phyloP scores from a whole-genome alignment of 352 stramenopile genomes.

The Peronospora belbahrii region DNA sequence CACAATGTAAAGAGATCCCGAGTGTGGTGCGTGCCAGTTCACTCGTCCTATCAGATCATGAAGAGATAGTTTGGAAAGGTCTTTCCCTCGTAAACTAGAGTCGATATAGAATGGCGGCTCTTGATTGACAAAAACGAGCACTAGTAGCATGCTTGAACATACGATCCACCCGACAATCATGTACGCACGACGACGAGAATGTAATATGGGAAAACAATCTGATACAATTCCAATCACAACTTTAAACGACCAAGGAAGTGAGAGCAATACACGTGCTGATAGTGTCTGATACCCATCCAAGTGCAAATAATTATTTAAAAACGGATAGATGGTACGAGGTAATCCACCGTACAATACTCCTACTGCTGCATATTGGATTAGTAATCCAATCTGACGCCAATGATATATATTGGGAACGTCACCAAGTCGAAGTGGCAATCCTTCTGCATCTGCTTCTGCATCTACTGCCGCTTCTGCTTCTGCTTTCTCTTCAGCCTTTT shows the following conservation, averaged over 20 bases:
- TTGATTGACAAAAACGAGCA: conserved; percentile 35
- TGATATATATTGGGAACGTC: conserved; percentile 46
- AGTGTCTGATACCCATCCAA: conserved; percentile 60
- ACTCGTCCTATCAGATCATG: conserved; percentile 17
- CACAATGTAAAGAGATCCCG: conserved; percentile 27
- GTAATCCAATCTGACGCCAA: conserved; percentile 43
- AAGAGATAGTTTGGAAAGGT: conserved; percentile 35
- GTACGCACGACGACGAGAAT: conserved; percentile 51
- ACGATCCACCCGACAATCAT: conserved; percentile 63
- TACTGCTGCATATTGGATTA: conserved; percentile 63
- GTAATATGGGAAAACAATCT: conserved; percentile 56
- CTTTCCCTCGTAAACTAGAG: conserved; percentile 30
- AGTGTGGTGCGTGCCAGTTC: conserved; percentile 23
- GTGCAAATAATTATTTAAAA: conserved; percentile 69
- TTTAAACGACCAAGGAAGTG: conserved; percentile 58
- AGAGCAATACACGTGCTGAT: conserved; percentile 50
- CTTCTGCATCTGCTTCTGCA: conserved; percentile 9
- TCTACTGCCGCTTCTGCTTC: too few relatives aligned
- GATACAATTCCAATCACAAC: conserved; percentile 57
- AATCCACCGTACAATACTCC: conserved; percentile 55
- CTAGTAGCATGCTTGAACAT: conserved; percentile 42
- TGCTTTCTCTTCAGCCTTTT: conserved; percentile 10
- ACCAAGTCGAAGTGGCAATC: conserved; percentile 29
- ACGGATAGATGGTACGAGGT: conserved; percentile 55
- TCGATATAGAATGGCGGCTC: conserved; percentile 52